A percentile compares a stretch with the other conserved stretches of the same genome.
phyloP scores from a whole-genome alignment of 148 eudicot species.

The Rheum nobile region DNA sequence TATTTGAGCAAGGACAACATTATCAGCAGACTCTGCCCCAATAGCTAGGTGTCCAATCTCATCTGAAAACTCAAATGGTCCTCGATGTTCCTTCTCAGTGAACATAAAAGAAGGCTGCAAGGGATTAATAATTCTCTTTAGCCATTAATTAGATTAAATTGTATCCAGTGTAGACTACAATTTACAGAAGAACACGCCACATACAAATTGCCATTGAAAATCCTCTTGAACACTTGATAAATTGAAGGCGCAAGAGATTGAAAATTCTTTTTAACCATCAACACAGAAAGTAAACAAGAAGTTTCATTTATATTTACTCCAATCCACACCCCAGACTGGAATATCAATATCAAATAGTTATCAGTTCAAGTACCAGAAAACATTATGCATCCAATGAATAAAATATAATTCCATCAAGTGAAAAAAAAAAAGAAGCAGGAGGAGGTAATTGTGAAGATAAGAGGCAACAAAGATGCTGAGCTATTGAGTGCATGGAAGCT shows the following conservation, averaged over 20 bases:
- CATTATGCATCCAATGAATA: background rate
- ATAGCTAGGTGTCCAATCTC: slow-evolving; percentile 65
- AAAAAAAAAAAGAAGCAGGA: background rate
- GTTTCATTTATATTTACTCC: background rate
- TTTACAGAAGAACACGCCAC: background rate
- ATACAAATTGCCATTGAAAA: background rate
- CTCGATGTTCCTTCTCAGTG: slow-evolving; percentile 95
- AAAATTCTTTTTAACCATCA: background rate
- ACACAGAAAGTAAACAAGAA: background rate
- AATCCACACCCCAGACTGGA: background rate
- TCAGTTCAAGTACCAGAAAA: background rate
- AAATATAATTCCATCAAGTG: background rate
- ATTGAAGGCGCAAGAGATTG: background rate
- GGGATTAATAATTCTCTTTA: slow-evolving; percentile 1
- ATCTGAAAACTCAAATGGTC: slow-evolving; percentile 88
- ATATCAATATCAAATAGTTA: background rate
- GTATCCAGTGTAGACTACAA: background rate
- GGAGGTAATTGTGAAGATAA: background rate
- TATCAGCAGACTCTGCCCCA: slow-evolving; percentile 41
- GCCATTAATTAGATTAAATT: background rate
- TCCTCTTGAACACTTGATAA: background rate
- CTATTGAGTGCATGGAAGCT: background rate
- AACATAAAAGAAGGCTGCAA: slow-evolving; percentile 99
- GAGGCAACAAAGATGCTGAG: background rate
- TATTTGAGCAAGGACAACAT: slow-evolving; percentile 42